phyloP scores from a whole-genome alignment of 2,329 filamentous ascomycete genomes.

The Trichoderma aggressivum region DNA sequence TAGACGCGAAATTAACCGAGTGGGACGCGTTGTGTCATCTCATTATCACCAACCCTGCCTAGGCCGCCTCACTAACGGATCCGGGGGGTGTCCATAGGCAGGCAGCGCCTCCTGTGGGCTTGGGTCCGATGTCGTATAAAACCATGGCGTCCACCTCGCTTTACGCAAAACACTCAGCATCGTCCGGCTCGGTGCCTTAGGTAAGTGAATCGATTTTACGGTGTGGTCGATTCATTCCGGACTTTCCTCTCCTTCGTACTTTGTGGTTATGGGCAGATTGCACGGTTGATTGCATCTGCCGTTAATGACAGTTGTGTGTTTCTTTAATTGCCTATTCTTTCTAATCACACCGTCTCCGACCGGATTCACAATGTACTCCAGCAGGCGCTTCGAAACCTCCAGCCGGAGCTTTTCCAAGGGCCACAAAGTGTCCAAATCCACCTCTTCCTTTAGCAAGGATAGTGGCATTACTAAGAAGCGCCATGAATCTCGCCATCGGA shows the following conservation, averaged over 20 bases:
- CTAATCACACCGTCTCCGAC: background rate
- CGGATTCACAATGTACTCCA: constrained; percentile 43
- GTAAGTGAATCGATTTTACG: constrained; percentile 47
- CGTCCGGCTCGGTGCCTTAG: constrained; percentile 29
- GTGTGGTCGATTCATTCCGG: constrained; percentile 18
- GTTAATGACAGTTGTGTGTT: background rate
- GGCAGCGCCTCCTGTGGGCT: constrained; percentile 3
- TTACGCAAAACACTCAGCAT: constrained; percentile 21
- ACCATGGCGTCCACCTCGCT: constrained; percentile 20
- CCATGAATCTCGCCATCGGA: constrained; percentile 47
- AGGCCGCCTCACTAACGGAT: constrained; percentile 22
- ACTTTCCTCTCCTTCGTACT: constrained; percentile 19
- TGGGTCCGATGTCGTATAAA: constrained; percentile 22
- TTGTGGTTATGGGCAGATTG: background rate
- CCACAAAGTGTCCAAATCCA: constrained; percentile 47
- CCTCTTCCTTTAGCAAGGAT: constrained; percentile 43
- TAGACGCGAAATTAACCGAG: constrained; percentile 16
- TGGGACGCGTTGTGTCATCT: constrained; percentile 20
- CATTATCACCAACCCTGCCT: constrained; percentile 19
- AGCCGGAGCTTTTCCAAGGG: constrained; percentile 53
- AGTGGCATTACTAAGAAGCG: constrained; percentile 53
- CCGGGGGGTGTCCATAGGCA: constrained; percentile 22
- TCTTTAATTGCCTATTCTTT: background rate
- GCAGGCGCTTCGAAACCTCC: constrained; percentile 43
- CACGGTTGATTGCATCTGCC: background rate